A percentile compares a stretch with the other conserved stretches of the same genome.
Evolutionary conservation across 1,284 basidiomycete species (phyloP).

Genomic region (Fomitopsis palustris): DNA sequence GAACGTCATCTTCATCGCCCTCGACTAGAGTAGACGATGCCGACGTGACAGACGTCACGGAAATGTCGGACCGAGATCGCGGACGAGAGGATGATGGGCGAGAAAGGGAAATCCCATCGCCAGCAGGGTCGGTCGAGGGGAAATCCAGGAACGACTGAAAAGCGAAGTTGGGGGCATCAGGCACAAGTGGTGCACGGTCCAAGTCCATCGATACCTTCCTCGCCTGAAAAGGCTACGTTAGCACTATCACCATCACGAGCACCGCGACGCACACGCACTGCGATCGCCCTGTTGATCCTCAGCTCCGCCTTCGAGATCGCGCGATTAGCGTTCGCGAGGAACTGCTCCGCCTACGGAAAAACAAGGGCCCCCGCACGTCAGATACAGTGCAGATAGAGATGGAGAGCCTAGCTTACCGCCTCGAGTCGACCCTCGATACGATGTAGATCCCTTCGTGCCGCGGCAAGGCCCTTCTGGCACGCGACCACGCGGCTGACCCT

Average conservation of each 20-base stretch:
- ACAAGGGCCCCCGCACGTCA: neutral
- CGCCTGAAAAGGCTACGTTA: conserved; percentile 10
- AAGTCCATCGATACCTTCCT: conserved; percentile 20
- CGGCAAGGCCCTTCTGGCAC: conserved; percentile 36
- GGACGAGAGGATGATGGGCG: neutral
- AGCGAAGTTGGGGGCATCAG: conserved; percentile 8
- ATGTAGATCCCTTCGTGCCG: conserved; percentile 50
- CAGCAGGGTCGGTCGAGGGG: neutral
- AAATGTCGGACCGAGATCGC: conserved; percentile 20
- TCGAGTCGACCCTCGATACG: conserved; percentile 47
- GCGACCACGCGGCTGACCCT: neutral
- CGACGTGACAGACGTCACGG: conserved; percentile 26
- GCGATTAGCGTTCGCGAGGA: conserved; percentile 47
- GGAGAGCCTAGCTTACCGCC: conserved; percentile 28
- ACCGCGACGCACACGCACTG: conserved; percentile 34
- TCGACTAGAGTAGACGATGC: conserved; percentile 36
- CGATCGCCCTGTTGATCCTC: conserved; percentile 34
- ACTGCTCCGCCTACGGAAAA: conserved; percentile 45
- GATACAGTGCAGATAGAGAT: neutral
- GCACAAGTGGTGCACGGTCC: conserved; percentile 13
- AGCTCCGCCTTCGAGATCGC: conserved; percentile 48
- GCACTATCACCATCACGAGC: neutral
- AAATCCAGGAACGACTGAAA: conserved; percentile 7
- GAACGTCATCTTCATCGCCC: conserved; percentile 55
- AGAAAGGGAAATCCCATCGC: neutral